Base-by-base conservation (phyloP, 495 filamentous ascomycete species). In the Xylaria acuta region DNA sequence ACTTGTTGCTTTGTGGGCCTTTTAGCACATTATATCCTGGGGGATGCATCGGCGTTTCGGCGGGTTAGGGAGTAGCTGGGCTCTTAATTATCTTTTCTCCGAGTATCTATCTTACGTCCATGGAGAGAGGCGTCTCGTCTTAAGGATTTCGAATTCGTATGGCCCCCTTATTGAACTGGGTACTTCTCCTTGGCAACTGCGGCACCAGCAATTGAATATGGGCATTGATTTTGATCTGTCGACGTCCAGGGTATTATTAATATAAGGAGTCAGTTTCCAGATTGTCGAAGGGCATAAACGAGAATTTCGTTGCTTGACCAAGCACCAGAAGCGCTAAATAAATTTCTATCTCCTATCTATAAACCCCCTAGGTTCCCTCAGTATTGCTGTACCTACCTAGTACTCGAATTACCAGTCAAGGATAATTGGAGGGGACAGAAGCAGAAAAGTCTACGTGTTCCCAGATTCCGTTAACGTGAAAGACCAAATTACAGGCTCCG, bases 41-140 rank as follows among this genome's bases (percentile, higher is more conserved):
- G 70, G 45, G 30, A 36, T 56, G 47, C 69, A 58, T 66, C 11
- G 70, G 70, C 70, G 70, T 72, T 67, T 20, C 62, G n/a, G 59
- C 7, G 34, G 58, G 53, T 27, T 25, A 27, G 7, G 40, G 59
- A 47, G 47, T 40, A 64, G 58, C n/a, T 34, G 69, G 69, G 69
- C 27, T 54, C 8, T 71, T 22, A 34, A 56, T 34, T 25, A 5
- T 56, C n/a, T 41, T 41, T 30, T 49, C n/a, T 49, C 40, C 16
- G 53, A 32, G 53, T 16, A 34, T 56, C 20, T 18, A 32, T 56
- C 14, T 30, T 6, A 51, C 25, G n/a, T 25, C 47, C n/a, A n/a
- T n/a, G n/a, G 47, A 51, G 47, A 25, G 1, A n/a, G n/a, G 47
- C n/a, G n/a, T 51, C 25, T 51, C n/a, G 9, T 53, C 27, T 27